Evolutionary conservation across 2,329 filamentous ascomycete species (phyloP).

Genomic region (Trichoderma sp.): DNA sequence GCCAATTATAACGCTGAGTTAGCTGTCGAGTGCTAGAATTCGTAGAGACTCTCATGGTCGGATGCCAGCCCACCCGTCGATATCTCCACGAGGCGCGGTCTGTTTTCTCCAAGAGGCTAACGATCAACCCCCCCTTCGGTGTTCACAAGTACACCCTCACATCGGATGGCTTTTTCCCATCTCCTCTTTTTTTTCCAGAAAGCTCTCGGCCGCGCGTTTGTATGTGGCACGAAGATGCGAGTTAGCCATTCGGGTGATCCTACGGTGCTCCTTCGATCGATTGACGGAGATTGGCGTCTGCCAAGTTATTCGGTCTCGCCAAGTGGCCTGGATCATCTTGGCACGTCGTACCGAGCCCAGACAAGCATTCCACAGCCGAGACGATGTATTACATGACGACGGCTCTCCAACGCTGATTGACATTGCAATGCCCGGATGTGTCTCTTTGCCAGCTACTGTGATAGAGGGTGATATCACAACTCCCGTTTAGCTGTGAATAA

Average conservation of each 20-base stretch:
- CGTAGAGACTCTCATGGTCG: not conserved
- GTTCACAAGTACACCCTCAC: not conserved
- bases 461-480: not conserved
- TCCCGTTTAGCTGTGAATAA: not conserved
- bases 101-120: not conserved
- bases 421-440: not conserved
- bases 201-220: not conserved
- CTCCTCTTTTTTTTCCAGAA: not conserved
- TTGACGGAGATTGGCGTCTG: slow-evolving; percentile 11
- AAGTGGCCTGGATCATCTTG: not conserved
- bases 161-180: not conserved
- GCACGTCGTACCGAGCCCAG: not conserved
- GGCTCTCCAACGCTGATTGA: not conserved
- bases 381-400: slow-evolving; percentile 1
- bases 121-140: no score
- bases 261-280: slow-evolving; percentile 10
- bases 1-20: not conserved
- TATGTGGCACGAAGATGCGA: not conserved
- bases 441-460: not conserved
- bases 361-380: slow-evolving; percentile 13
- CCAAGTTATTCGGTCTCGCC: slow-evolving; percentile 1
- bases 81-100: not conserved
- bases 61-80: not conserved
- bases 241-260: not conserved
- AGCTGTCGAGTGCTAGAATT: not conserved